Conservation (phyloP, 108 stramenopile genomes). For the Cyclotella cryptica region DNA sequence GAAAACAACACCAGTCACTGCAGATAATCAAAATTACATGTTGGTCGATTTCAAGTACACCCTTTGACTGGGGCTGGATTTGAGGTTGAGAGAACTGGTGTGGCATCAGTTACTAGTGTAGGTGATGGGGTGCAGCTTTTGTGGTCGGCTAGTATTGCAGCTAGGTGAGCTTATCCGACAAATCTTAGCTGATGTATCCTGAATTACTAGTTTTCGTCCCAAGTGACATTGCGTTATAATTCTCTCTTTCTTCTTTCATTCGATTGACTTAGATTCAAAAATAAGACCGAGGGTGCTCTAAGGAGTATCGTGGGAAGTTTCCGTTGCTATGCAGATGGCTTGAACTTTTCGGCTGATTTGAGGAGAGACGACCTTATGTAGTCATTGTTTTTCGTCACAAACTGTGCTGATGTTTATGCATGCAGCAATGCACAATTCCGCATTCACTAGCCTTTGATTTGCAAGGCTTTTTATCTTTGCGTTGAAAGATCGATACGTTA, state of each 20-base stretch:
- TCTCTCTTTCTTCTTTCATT: not conserved
- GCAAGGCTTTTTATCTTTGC: too few species aligned
- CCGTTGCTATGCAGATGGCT: constrained; percentile 83
- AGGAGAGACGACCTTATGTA: constrained; percentile 17
- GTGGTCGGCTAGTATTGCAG: constrained; percentile 81
- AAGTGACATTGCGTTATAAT: not conserved
- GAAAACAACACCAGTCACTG: constrained; percentile 70
- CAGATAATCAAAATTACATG: constrained; percentile 63
- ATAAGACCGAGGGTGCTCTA: constrained; percentile 74
- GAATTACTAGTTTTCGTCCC: not conserved
- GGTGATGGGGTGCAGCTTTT: constrained; percentile 83
- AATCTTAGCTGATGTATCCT: not conserved
- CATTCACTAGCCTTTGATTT: too few species aligned
- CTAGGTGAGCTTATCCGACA: constrained; percentile 31
- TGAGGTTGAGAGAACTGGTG: constrained; percentile 91
- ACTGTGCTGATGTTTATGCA: too few species aligned
- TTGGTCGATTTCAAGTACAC: constrained; percentile 95
- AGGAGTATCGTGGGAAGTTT: constrained; percentile 76
- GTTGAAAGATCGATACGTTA: too few species aligned
- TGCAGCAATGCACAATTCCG: too few species aligned
- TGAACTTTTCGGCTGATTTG: constrained; percentile 65
- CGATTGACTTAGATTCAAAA: constrained; percentile 62
- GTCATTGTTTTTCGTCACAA: too few species aligned
- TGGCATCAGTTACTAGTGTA: constrained; percentile 85
- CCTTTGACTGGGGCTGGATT: constrained; percentile 96